Conservation (phyloP, 2,329 filamentous ascomycete genomes). For the Chaetomium strumarium region DNA sequence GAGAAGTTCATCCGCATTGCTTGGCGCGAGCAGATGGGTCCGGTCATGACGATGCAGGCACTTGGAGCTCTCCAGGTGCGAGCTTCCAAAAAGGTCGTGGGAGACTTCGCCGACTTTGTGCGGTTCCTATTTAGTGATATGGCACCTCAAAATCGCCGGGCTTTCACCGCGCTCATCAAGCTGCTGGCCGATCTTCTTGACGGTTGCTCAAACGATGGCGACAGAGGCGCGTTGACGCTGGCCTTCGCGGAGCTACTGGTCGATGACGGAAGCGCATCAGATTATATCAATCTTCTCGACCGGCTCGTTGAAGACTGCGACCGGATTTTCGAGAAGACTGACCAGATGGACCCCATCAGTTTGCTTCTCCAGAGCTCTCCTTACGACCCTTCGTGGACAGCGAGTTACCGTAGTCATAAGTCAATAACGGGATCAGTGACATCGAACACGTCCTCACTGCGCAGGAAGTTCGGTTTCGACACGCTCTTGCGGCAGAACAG, state of each 20-base stretch:
- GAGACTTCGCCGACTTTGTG: slow-evolving; percentile 67
- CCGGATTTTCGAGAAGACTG: slow-evolving; percentile 68
- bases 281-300: slow-evolving; percentile 85
- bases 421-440: slow-evolving; percentile 68
- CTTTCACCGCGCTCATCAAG: slow-evolving; percentile 77
- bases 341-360: slow-evolving; percentile 30
- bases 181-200: slow-evolving; percentile 82
- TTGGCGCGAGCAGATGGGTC: slow-evolving; percentile 84
- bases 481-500: slow-evolving; percentile 71
- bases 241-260: slow-evolving; percentile 86
- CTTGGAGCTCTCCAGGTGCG: slow-evolving; percentile 69
- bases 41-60: slow-evolving; percentile 66
- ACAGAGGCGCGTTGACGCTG: slow-evolving; percentile 79
- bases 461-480: slow-evolving; percentile 78
- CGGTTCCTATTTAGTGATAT: slow-evolving; percentile 59
- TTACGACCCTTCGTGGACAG: slow-evolving; percentile 53
- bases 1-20: slow-evolving; percentile 87
- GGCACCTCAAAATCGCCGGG: slow-evolving; percentile 65
- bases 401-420: slow-evolving; percentile 52
- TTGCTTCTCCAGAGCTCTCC: slow-evolving; percentile 39
- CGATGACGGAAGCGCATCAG: slow-evolving; percentile 66
- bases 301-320: slow-evolving; percentile 86
- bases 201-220: slow-evolving; percentile 84
- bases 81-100: slow-evolving; percentile 59
- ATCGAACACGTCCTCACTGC: slow-evolving; percentile 80